These are phyloP conservation scores for Phytophthora pini DNA, from an alignment of 352 stramenopile species.

Conservation along the genomic window DNA sequence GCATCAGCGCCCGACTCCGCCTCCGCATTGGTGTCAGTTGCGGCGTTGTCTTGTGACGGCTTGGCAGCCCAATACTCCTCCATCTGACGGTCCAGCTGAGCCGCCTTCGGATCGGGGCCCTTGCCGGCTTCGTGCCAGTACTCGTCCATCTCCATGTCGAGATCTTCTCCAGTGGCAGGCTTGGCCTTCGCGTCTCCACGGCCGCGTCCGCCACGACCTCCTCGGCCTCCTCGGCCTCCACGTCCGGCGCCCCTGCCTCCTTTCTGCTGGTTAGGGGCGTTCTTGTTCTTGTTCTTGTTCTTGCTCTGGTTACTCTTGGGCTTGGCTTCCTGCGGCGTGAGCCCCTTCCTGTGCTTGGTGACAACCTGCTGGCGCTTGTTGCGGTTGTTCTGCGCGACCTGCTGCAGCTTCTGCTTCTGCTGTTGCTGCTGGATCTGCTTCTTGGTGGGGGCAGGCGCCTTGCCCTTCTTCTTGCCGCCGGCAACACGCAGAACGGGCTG, in stretches of 20 bases:
- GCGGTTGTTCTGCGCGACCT: constrained; percentile 67
- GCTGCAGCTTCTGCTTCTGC: constrained; percentile 71
- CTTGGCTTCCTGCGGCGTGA: constrained; percentile 43
- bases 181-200: constrained; percentile 52
- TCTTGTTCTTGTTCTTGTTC: constrained; percentile 38
- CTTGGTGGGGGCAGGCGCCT: constrained; percentile 16
- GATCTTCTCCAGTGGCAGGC: constrained; percentile 66
- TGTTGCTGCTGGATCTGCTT: constrained; percentile 51
- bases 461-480: constrained; percentile 34
- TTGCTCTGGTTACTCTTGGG: constrained; percentile 44
- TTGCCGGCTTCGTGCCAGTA: constrained; percentile 92
- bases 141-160: constrained; percentile 89
- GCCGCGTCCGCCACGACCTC: constrained; percentile 39
- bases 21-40: constrained; percentile 20
- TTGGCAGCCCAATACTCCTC: constrained; percentile 91
- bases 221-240: constrained; percentile 36
- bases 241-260: constrained; percentile 31
- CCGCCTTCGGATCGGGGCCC: constrained; percentile 84
- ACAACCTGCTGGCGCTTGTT: constrained; percentile 80
- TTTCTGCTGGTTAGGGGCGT: constrained; percentile 36
- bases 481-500: constrained; percentile 30
- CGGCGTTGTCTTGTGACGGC: constrained; percentile 47
- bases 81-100: constrained; percentile 85
- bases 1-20: constrained; percentile 29
- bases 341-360: constrained; percentile 74